Base-by-base conservation (phyloP, 2,329 filamentous ascomycete species). In the Alternaria rosae region DNA sequence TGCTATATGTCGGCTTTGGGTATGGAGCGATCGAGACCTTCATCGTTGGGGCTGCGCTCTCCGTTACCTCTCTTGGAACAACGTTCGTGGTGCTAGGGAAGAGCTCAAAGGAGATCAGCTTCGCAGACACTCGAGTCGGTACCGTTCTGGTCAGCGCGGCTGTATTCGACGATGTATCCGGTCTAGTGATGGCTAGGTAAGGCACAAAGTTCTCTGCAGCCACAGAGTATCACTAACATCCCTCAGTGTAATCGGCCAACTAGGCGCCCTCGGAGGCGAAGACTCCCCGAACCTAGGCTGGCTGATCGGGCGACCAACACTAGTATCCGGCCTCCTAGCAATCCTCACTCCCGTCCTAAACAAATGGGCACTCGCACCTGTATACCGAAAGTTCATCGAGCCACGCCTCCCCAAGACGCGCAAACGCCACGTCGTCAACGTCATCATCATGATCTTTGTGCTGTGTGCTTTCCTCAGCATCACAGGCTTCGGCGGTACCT, bases 1-100 rank as follows among this genome's bases (percentile, higher is more conserved):
- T 84, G 3, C 71, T 84, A 0, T 81, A 80, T 48, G 68, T 81
- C 0, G 82, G 81, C 0, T 84, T 81, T 59, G 78, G 79, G n/a
- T 82, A 83, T 70, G 68, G 67, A 7, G 62, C 71, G 6, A 62
- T 74, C 12, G 69, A 71, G 57, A 71, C 67, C n/a, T 74, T 66
- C 50, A 75, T 75, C 45, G 70, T 74, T 50, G 72, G 73, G 20
- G 72, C 70, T 23, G 69, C 73, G 6, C 63, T 76, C 10, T 73
- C 64, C 10, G 61, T 68, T 9, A 75, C 70, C 3, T 67, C 57
- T 53, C 61, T 75, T 25, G 64, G 64, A 6, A 82, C 79, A 0
- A 77, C 74, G 0, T 75, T 76, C 41, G 73, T 77, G 4, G 78
- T 80, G 20, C 78, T 80, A 15, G 59, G 64, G n/a, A 68, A 67